Evolutionary conservation across 208 protist species (phyloP).

Genomic region (Leishmania braziliensis): DNA sequence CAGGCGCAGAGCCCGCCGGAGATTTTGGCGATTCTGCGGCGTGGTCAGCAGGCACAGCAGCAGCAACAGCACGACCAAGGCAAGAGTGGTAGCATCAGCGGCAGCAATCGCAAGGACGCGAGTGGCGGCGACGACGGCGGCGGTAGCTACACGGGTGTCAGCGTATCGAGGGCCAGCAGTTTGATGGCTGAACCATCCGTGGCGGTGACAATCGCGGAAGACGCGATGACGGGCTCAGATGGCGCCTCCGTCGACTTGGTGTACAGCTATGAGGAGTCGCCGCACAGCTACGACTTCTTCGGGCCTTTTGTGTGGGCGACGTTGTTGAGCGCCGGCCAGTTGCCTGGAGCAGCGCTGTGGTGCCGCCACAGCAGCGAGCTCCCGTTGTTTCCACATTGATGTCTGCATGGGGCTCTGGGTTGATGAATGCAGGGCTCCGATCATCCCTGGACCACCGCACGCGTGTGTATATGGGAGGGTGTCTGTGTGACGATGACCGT

Average conservation of each 20-base stretch:
- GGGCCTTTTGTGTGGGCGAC: constrained; percentile 83
- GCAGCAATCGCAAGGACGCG: constrained; percentile 1
- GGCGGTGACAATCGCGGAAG: background rate
- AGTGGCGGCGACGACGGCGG: background rate
- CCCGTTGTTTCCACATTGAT: constrained; percentile 49
- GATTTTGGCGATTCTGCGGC: constrained; percentile 39
- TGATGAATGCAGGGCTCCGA: background rate
- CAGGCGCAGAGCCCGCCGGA: constrained; percentile 32
- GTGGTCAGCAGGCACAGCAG: constrained; percentile 23
- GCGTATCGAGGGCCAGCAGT: background rate
- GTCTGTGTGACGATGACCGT: background rate
- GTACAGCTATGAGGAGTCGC: constrained; percentile 83
- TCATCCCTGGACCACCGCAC: background rate
- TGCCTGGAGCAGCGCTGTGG: constrained; percentile 72
- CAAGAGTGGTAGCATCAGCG: background rate
- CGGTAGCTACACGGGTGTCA: no score
- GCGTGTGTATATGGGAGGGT: background rate
- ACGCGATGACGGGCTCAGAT: constrained; percentile 1
- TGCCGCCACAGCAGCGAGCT: constrained; percentile 39
- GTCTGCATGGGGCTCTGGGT: background rate
- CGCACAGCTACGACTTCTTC: constrained; percentile 87
- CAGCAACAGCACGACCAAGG: constrained; percentile 6
- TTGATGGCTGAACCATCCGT: background rate
- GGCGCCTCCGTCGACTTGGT: constrained; percentile 31
- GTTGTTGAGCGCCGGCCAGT: constrained; percentile 50